Percentiles rank a stretch among this genome's conserved stretches.
phyloP scores from a whole-genome alignment of 208 protist species.

The Acanthamoeba lenticulata region DNA sequence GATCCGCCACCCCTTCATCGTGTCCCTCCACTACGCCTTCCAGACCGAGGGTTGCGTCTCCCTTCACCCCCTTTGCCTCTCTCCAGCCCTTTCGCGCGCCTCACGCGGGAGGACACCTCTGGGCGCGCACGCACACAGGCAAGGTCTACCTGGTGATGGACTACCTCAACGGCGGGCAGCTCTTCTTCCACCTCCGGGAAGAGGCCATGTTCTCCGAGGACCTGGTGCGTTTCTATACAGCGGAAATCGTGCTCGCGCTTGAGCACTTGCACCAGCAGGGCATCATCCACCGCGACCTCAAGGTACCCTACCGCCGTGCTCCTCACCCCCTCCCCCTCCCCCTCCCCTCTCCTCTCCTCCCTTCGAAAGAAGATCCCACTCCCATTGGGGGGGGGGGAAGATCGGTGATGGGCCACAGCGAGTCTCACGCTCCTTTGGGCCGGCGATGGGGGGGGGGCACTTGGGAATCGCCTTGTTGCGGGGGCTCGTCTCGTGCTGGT shows the following conservation, averaged over 20 bases:
- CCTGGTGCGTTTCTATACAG: slow-evolving; percentile 42
- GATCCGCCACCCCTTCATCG: slow-evolving; percentile 82
- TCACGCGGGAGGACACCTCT: neutral
- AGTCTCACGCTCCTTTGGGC: neutral
- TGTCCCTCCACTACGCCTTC: slow-evolving; percentile 86
- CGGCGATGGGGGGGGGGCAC: neutral
- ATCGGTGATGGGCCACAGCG: neutral
- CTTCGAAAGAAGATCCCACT: too few species aligned
- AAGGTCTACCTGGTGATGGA: slow-evolving; percentile 63
- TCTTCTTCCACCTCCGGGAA: slow-evolving; percentile 29
- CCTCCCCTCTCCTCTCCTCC: neutral
- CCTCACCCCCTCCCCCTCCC: neutral
- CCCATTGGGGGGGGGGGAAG: neutral
- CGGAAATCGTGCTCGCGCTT: slow-evolving; percentile 42
- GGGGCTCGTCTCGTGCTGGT: neutral
- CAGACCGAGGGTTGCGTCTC: slow-evolving; percentile 71
- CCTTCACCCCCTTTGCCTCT: neutral
- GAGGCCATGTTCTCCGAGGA: slow-evolving; percentile 52
- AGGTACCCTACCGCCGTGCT: neutral
- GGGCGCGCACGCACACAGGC: neutral
- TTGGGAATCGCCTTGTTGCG: neutral
- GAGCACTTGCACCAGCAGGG: slow-evolving; percentile 1
- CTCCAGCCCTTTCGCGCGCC: neutral
- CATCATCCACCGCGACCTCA: slow-evolving; percentile 55
- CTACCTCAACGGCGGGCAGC: slow-evolving; percentile 43